phyloP scores from a whole-genome alignment of 1,284 basidiomycete genomes.

The Puccinia polysora region DNA sequence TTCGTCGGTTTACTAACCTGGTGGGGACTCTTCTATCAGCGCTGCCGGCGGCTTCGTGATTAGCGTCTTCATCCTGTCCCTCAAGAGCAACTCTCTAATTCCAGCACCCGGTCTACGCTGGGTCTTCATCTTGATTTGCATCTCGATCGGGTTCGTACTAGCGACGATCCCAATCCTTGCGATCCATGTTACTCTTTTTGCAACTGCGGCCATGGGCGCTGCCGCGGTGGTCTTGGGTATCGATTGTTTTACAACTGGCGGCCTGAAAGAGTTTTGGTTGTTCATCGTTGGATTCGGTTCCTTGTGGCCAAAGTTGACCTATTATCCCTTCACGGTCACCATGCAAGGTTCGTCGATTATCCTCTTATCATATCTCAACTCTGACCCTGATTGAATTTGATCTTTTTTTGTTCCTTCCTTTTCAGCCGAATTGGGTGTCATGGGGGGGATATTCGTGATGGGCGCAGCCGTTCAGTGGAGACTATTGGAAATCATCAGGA shows the following conservation, averaged over 20 bases:
- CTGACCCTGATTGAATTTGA: neutral
- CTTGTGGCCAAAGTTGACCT: conserved; percentile 2
- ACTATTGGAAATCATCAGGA: conserved; percentile 31
- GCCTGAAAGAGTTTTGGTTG: conserved; percentile 41
- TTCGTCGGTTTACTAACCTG: neutral
- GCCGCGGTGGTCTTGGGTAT: conserved; percentile 37
- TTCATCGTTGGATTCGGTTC: conserved; percentile 32
- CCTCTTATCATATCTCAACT: neutral
- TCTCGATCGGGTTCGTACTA: conserved; percentile 19
- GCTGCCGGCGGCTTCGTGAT: conserved; percentile 33
- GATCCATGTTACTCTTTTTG: conserved; percentile 27
- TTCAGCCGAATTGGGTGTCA: conserved; percentile 35
- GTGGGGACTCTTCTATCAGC: neutral
- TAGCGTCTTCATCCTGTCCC: conserved; percentile 23
- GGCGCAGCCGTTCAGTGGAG: conserved; percentile 33
- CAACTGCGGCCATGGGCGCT: conserved; percentile 29
- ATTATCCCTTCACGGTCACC: conserved; percentile 24
- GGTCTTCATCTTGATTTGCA: conserved; percentile 27
- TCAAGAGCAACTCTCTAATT: conserved; percentile 20
- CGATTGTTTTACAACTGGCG: conserved; percentile 33
- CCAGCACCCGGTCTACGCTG: conserved; percentile 17
- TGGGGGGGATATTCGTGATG: conserved; percentile 27
- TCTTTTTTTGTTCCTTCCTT: neutral
- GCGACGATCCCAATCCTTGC: conserved; percentile 18
- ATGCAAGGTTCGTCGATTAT: conserved; percentile 15